Conservation (phyloP, 73 alveolate genomes). For the Paramecium octaurelia region DNA sequence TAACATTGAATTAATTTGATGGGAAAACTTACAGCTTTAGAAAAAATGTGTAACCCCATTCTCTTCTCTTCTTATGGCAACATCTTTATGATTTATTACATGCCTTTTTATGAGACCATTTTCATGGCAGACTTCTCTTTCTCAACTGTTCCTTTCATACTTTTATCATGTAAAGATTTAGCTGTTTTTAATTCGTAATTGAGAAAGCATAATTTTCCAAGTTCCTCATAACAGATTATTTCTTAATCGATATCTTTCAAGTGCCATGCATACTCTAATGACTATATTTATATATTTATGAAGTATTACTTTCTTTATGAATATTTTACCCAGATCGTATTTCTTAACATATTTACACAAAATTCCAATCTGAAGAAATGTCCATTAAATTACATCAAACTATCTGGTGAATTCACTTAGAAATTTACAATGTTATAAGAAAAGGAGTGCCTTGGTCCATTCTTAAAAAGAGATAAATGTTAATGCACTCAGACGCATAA, state of each 20-base stretch:
- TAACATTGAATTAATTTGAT: neutral
- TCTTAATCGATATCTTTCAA: neutral
- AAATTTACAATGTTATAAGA: neutral
- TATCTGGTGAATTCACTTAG: neutral
- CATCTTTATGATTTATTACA: neutral
- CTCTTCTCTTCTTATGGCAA: neutral
- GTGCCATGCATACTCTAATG: slow-evolving; percentile 35
- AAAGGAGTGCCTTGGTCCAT: neutral
- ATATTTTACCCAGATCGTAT: neutral
- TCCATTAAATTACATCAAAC: slow-evolving; percentile 16
- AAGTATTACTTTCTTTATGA: neutral
- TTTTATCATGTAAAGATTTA: slow-evolving; percentile 19
- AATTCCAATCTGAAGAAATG: neutral
- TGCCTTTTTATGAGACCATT: neutral
- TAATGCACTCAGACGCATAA: slow-evolving; percentile 1
- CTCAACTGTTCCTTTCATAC: slow-evolving; percentile 12
- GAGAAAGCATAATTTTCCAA: neutral
- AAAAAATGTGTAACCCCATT: neutral
- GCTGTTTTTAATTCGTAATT: slow-evolving; percentile 8
- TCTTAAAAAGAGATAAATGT: slow-evolving; percentile 3
- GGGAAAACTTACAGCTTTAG: slow-evolving; percentile 21
- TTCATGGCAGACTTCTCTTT: neutral
- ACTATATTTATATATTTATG: neutral
- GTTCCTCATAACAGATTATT: slow-evolving; percentile 2
- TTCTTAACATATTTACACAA: slow-evolving; percentile 11